phyloP scores from a whole-genome alignment of 73 alveolate genomes.

The Blepharisma stoltei region DNA sequence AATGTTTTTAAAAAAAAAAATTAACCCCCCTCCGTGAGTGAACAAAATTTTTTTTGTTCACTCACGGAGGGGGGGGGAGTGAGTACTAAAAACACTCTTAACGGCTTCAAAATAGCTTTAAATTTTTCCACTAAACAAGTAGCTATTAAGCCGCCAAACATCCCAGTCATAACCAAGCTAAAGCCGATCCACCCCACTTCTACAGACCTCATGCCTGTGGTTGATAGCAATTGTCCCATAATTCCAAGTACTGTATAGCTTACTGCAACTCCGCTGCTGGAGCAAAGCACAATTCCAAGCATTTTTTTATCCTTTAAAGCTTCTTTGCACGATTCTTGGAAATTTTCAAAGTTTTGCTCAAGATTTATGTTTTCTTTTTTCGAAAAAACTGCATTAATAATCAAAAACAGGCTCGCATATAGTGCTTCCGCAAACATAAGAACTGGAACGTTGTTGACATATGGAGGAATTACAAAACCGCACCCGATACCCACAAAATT shows the following conservation, averaged over 20 bases:
- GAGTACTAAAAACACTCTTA: constrained; percentile 13
- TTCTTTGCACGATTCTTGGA: too few species aligned
- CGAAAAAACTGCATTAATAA: not conserved
- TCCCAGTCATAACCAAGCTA: constrained; percentile 15
- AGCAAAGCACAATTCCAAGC: too few species aligned
- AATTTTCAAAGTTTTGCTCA: too few species aligned
- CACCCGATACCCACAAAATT: constrained; percentile 31
- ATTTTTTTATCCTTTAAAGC: too few species aligned
- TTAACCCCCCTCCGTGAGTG: too few species aligned
- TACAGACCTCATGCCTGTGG: not conserved
- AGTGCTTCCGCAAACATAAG: constrained; percentile 6
- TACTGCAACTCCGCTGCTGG: constrained; percentile 17
- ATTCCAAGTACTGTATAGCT: constrained; percentile 29
- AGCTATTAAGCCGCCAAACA: constrained; percentile 23
- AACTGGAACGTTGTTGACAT: not conserved
- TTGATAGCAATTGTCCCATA: not conserved
- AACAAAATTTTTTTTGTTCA: too few species aligned
- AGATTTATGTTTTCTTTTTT: not conserved
- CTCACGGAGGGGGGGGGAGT: too few species aligned
- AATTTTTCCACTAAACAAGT: constrained; percentile 2
- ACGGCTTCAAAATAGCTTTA: constrained; percentile 15
- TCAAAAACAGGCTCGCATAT: constrained; percentile 5
- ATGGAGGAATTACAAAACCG: constrained; percentile 24
- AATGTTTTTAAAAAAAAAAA: too few species aligned
- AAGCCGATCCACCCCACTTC: constrained; percentile 34